Evolutionary conservation across 2,329 filamentous ascomycete genomes (phyloP).

Genomic region (Diaporthe caulivora): DNA sequence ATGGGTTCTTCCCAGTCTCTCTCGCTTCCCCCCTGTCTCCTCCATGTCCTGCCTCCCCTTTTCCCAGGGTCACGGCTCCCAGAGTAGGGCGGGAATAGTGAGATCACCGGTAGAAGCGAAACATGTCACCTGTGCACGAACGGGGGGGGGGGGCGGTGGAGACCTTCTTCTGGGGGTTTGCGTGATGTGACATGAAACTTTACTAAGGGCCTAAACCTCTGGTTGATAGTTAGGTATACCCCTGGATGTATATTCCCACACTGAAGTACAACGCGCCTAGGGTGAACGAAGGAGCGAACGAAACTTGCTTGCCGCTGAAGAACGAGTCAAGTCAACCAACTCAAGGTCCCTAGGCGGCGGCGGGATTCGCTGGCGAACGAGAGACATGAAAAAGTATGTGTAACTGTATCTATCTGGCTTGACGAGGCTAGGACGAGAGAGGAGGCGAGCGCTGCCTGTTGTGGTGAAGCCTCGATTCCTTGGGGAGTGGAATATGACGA

Average conservation of each 20-base stretch:
- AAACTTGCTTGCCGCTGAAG: not conserved
- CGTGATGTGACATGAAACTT: slow-evolving; percentile 34
- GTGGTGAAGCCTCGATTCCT: not conserved
- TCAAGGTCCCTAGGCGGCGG: not conserved
- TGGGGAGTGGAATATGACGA: not conserved
- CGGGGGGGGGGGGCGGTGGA: not conserved
- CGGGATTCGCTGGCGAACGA: not conserved
- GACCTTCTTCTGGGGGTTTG: not conserved
- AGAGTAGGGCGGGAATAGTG: not conserved
- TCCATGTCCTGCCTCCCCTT: not conserved
- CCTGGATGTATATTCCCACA: slow-evolving; percentile 20
- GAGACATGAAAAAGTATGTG: not conserved
- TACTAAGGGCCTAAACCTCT: slow-evolving; percentile 30
- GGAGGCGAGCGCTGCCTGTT: slow-evolving; percentile 6
- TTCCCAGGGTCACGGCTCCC: not conserved
- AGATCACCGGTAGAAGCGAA: not conserved
- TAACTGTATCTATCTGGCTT: too few relatives aligned
- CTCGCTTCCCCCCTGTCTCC: too few relatives aligned
- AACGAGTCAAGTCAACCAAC: too few relatives aligned
- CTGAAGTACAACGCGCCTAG: not conserved
- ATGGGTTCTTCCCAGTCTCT: not conserved
- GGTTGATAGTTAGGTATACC: slow-evolving; percentile 22
- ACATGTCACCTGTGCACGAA: slow-evolving; percentile 12
- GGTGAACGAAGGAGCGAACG: too few relatives aligned
- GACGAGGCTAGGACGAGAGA: not conserved